Base-by-base conservation (phyloP, 1,284 basidiomycete genomes). In the Macrocystidia cucumis region DNA sequence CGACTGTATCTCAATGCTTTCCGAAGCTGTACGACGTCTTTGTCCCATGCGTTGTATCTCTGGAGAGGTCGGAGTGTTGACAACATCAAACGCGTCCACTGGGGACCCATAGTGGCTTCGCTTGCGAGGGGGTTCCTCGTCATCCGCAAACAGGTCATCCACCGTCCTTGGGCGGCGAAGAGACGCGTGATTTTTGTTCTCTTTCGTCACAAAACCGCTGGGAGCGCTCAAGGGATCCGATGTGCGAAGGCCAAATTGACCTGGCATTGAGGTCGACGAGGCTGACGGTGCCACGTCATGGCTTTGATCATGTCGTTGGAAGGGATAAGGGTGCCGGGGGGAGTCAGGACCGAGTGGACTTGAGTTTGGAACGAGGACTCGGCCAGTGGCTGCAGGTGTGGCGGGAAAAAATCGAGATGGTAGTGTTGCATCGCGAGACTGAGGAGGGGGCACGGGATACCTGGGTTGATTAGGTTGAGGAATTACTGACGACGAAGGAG, bases 321-420 rank as follows among this genome's bases (percentile, higher is more conserved):
- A 47, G 9, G 54, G 55, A 54, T 72, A 60, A 24, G 59, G 35
- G 8, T 51, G 57, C 44, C 53, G 46, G 31, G 54, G 37, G 9
- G 49, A 47, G 34, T 77, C 69, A 27, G 63, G 52, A 20, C 49
- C 46, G 19, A 69, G 48, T 29, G 82, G 80, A 47, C 81, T 86
- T 37, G 85, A 87, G 57, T 68, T 80, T 21, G 83, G 83, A 18
- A 83, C 81, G 35, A 87, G 74, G 34, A 87, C 57, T 35, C 60
- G 72, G 51, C 72, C 74, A 26, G 62, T 52, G 13, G 61, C 49
- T 1, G 58, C 50, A 14, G 59, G 54, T 21, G 58, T 54, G 16
- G 47, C 38, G 23, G 59, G 54, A 45, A 66, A 66, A 51, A 59
- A 66, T 19, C 59, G 61, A 39, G 63, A 66, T 44, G 54, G 42